Evolutionary conservation across 2,329 filamentous ascomycete genomes (phyloP), one percentile per base, ranked within the genome.

Genomic region (Fusarium begoniae): DNA sequence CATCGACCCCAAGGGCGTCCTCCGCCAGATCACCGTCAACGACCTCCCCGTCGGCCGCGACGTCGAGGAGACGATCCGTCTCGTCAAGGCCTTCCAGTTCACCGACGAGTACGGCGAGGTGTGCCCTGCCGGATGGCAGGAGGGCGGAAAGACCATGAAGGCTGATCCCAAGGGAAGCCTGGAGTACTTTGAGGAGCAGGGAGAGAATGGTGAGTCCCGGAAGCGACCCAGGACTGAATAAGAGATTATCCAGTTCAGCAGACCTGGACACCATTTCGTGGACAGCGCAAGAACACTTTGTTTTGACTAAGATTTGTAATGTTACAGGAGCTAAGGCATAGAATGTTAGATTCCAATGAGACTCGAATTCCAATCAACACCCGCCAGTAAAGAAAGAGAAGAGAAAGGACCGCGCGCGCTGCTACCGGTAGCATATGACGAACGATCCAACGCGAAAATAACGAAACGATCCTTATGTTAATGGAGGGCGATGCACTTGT

Each of bases 81-180:
- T 92, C 3, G 88, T 91, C 66, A 87, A 92, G 74, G 92, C 92
- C 11, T 95, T 95, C 82, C 93, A 95, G 82, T 94, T 96, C 85
- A 93, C 93, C 18, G 93, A 95, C 75, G 93, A 94, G 76, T 94
- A 93, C 87, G 95, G 94, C 83, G 91, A 94, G 80, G 89, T 94
- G 63, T 95, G 86, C 82, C 86, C 86, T 50, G 86, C 86, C 61
- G 86, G 85, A 77, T 87, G 86, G 86, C 82, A 83, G 68, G 80
- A 83, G 67, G 86, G 86, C 57, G 80, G 79, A 78, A 83, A 86
- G 81, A 83, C 82, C 59, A 87, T 87, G 81, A 87, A 87, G 84
- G 84, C 86, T 65, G 85, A 86, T 67, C 85, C 85, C 73, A 87
- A 87, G 81, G 85, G 84, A 60, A 86, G 83, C 75, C 81, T 87